phyloP scores from a whole-genome alignment of 305 asterid species.

The Fraxinus velutina region DNA sequence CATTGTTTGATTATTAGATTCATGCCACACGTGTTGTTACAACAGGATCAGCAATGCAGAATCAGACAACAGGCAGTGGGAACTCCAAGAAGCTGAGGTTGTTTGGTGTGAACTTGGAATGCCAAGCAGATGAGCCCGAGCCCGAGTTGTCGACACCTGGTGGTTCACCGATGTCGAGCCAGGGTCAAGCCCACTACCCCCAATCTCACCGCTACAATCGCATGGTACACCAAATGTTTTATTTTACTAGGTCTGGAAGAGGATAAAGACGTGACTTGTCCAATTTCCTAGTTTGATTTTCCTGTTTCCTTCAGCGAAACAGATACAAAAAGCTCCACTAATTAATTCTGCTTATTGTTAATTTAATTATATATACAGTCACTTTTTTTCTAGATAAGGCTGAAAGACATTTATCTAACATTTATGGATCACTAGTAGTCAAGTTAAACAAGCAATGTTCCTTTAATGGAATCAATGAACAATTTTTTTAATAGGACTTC shows the following conservation, averaged over 20 bases:
- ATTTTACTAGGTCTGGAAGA: conserved; percentile 7
- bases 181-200: conserved; percentile 24
- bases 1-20: background rate
- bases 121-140: conserved; percentile 36
- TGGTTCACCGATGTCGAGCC: conserved; percentile 40
- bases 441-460: background rate
- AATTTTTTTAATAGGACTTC: background rate
- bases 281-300: conserved; percentile 38
- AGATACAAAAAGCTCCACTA: conserved; percentile 14
- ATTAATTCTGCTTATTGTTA: background rate
- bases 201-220: conserved; percentile 22
- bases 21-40: background rate
- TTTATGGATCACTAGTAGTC: background rate
- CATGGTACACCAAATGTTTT: conserved; percentile 35
- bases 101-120: conserved; percentile 64
- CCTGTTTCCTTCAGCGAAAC: conserved; percentile 35
- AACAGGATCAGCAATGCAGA: conserved; percentile 30
- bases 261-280: conserved; percentile 30
- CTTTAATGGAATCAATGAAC: background rate
- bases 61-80: conserved; percentile 36
- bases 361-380: background rate
- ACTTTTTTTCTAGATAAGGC: conserved; percentile 4
- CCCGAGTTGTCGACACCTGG: conserved; percentile 24
- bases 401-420: background rate
- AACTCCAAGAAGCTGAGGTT: conserved; percentile 48